Evolutionary conservation across 78 protist genomes (phyloP).

Genomic region (Diacronema lutheri): DNA sequence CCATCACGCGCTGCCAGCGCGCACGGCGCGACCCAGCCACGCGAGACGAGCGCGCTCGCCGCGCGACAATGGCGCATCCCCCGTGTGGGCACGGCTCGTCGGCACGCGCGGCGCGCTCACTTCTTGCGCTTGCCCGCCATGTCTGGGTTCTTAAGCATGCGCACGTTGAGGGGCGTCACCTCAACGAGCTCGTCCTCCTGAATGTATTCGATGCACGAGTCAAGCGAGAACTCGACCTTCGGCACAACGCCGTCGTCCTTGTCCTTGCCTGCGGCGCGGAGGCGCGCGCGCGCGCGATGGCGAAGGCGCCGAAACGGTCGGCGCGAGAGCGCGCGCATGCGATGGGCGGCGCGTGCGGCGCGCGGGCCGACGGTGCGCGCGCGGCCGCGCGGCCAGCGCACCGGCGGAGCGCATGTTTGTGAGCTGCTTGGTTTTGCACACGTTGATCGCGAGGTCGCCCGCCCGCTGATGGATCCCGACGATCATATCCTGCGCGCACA

Average conservation of each 20-base stretch:
- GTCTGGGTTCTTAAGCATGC: constrained; percentile 65
- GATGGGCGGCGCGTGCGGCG: constrained; percentile 36
- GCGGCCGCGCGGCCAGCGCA: background rate
- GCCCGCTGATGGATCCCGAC: constrained; percentile 50
- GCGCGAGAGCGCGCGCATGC: background rate
- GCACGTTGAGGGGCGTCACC: constrained; percentile 69
- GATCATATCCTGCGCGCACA: constrained; percentile 59
- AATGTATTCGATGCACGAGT: constrained; percentile 52
- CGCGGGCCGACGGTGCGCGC: constrained; percentile 47
- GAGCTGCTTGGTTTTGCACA: constrained; percentile 63
- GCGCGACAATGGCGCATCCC: no score
- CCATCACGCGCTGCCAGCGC: no score
- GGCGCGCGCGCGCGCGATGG: no score
- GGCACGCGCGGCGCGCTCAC: no score
- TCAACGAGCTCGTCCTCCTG: constrained; percentile 69
- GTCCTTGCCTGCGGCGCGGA: no score
- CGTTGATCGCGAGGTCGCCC: constrained; percentile 68
- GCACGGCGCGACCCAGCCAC: no score
- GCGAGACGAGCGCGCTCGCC: no score
- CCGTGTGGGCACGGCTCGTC: no score
- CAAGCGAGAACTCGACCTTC: background rate
- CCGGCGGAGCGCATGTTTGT: constrained; percentile 69
- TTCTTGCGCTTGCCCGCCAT: constrained; percentile 38
- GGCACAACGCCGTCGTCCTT: no score
- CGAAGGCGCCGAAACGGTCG: no score